These are phyloP conservation scores for Populus ilicifolia DNA, from an alignment of 345 rosid species.

Conservation along the genomic window DNA sequence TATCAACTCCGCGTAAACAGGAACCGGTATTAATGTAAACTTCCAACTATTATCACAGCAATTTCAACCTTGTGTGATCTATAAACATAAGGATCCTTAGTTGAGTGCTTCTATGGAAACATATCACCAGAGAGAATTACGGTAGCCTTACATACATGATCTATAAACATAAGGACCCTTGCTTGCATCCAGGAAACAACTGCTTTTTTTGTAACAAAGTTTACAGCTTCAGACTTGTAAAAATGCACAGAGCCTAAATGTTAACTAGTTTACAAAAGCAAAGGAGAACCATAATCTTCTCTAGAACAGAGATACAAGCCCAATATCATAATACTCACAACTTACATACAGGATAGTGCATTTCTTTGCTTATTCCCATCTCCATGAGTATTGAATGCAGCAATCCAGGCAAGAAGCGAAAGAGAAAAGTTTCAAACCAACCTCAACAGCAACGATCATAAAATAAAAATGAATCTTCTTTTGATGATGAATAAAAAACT, in stretches of 20 bases:
- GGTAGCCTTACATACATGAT: no score
- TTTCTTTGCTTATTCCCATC: conserved; percentile 84
- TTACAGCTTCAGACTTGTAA: conserved; percentile 1
- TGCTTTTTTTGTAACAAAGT: background rate
- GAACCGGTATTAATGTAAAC: no score
- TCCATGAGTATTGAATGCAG: conserved; percentile 54
- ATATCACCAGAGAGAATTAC: no score
- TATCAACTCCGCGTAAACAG: no score
- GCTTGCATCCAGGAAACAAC: background rate
- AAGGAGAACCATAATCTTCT: background rate
- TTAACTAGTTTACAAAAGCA: background rate
- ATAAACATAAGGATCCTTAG: no score
- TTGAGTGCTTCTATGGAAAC: no score
- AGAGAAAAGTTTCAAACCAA: conserved; percentile 81
- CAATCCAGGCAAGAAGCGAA: conserved; percentile 65
- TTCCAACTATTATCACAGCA: no score
- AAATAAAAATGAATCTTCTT: background rate
- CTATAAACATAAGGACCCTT: no score
- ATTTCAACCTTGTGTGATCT: no score
- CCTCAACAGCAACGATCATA: conserved; percentile 32
- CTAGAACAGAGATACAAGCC: background rate
- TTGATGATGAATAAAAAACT: background rate
- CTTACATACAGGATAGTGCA: conserved; percentile 98
- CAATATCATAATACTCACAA: conserved; percentile 20
- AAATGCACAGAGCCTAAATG: background rate